Base-by-base conservation (phyloP, 2,329 filamentous ascomycete genomes). In the Aspergillus piperis region DNA sequence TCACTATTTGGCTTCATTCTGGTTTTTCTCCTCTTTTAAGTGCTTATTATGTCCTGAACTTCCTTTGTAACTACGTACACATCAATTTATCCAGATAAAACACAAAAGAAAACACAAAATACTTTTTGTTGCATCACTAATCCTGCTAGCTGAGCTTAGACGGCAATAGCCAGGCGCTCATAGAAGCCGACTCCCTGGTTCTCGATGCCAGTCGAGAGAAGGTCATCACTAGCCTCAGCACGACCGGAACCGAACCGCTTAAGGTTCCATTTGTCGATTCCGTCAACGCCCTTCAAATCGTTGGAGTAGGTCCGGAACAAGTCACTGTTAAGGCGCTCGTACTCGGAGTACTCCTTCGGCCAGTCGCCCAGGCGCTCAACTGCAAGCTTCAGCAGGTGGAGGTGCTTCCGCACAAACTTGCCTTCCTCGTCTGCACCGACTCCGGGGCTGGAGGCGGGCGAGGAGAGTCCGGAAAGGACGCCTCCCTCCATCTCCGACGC, bases 311-410 rank as follows among this genome's bases (percentile, higher is more conserved):
- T 66, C 8, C 71, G 64, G 68, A 81, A 81, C 7, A 83, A 53
- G 44, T 80, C 74, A 4, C 75, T 75, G 52, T 79, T 81, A 51
- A 84, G 68, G 3, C 72, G 74, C 66, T 82, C 77, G 62, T 83
- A 84, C 67, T 82, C 79, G 3, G 64, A 68, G 63, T 78, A 80
- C 5, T 78, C 70, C 73, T 83, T 84, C 5, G 80, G 78, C 75
- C 74, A 80, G 59, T 67, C 66, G 30, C 77, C 77, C 23, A 76
- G 65, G 1, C 77, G 71, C 64, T 79, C 68, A 5, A 78, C 64
- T 3, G 77, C 71, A 3, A 76, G 70, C 62, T 77, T 77, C 7
- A 79, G 68, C 11, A 78, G 68, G 17, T 68, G 63, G 19, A 79
- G 54, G 62, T 79, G 77, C 60, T 71, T 68, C 6, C 75, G 72